Percentiles rank a stretch among this genome's conserved stretches.
phyloP scores from a whole-genome alignment of 495 filamentous ascomycete species.

The Xylaria longipes region DNA sequence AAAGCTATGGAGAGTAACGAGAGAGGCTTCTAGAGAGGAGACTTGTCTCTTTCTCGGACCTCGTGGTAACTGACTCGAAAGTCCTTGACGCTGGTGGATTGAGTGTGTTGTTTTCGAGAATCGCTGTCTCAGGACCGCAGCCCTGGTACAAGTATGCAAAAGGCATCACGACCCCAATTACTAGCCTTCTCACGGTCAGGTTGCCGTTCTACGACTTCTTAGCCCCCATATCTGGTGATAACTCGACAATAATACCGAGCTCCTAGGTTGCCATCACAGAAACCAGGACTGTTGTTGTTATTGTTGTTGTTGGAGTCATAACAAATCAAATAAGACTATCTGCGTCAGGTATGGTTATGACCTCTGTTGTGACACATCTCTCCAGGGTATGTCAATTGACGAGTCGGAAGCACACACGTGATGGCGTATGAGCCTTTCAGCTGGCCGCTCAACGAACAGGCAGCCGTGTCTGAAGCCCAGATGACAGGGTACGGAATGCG shows the following conservation, averaged over 20 bases:
- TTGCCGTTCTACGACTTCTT: not conserved
- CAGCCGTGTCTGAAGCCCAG: not conserved
- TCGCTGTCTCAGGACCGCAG: not conserved
- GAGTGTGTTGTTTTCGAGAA: not conserved
- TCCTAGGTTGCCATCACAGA: not conserved
- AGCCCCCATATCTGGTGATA: not conserved
- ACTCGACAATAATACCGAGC: not conserved
- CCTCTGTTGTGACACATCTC: slow-evolving; percentile 11
- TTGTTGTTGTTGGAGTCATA: not conserved
- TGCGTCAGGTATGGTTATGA: slow-evolving; percentile 15
- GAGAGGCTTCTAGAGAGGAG: slow-evolving; percentile 6
- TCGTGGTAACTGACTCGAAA: slow-evolving; percentile 9
- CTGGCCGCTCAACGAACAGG: slow-evolving; percentile 13
- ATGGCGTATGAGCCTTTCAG: slow-evolving; percentile 10
- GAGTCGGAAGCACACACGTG: not conserved
- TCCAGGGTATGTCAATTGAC: not conserved
- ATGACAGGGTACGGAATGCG: slow-evolving; percentile 1
- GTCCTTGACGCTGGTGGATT: not conserved
- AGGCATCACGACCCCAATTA: not conserved
- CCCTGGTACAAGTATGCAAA: slow-evolving; percentile 6
- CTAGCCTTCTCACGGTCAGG: not conserved
- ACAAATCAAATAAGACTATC: not conserved
- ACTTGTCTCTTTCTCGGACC: not conserved
- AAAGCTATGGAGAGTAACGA: not conserved
- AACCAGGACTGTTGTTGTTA: not conserved